Evolutionary conservation across 495 filamentous ascomycete species (phyloP).

Genomic region (Neurospora discreta): DNA sequence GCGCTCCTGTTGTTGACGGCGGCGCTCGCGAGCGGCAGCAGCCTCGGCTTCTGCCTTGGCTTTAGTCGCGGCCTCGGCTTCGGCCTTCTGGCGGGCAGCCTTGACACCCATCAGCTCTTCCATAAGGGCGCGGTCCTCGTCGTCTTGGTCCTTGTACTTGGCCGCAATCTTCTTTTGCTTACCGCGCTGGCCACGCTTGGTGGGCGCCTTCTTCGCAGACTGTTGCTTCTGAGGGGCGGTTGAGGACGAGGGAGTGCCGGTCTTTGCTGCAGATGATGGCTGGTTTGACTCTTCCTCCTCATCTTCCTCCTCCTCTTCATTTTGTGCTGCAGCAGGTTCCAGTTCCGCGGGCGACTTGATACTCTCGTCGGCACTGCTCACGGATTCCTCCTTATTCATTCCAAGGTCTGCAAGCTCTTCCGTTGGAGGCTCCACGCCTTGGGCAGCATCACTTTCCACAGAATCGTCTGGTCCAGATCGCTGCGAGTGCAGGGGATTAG

Average conservation of each 20-base stretch:
- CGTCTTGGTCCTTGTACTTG: constrained; percentile 93
- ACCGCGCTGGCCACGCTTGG: constrained; percentile 66
- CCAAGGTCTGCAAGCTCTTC: constrained; percentile 23
- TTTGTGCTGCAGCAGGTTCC: background rate
- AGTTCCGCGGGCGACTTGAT: background rate
- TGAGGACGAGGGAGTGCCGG: background rate
- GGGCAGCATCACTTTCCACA: constrained; percentile 9
- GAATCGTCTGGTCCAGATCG: constrained; percentile 14
- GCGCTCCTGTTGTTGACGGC: constrained; percentile 66
- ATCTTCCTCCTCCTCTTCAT: constrained; percentile 10
- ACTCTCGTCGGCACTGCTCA: background rate
- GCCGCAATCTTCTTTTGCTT: constrained; percentile 80
- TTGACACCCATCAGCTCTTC: constrained; percentile 70
- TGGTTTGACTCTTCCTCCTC: constrained; percentile 10
- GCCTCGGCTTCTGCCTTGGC: constrained; percentile 46
- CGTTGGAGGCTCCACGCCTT: constrained; percentile 5
- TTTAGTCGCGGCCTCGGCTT: constrained; percentile 42
- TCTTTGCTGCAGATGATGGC: background rate
- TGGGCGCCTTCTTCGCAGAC: constrained; percentile 26
- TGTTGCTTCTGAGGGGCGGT: constrained; percentile 1
- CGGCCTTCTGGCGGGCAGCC: constrained; percentile 40
- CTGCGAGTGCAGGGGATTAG: constrained; percentile 36
- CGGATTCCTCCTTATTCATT: constrained; percentile 13
- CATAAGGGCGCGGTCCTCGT: constrained; percentile 77
- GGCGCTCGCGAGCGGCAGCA: constrained; percentile 55